Percentiles rank a stretch among this genome's conserved stretches.
Conservation (phyloP, 306 rosid genomes). For the Inga leiocalycina region DNA sequence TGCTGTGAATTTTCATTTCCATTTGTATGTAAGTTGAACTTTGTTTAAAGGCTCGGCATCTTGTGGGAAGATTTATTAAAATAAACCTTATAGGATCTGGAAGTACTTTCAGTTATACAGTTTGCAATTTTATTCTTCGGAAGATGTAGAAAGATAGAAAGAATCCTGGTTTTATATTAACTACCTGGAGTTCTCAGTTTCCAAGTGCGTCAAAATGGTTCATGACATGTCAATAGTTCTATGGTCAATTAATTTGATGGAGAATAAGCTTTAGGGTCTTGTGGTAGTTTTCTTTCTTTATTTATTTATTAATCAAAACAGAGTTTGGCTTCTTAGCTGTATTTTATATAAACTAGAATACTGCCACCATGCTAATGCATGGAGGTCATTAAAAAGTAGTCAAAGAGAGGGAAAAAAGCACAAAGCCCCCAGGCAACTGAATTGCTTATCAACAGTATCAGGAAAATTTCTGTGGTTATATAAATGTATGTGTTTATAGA, state of each 20-base stretch:
- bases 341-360: neutral
- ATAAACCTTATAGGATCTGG: conserved; percentile 8
- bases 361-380: neutral
- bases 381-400: neutral
- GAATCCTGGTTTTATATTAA: neutral
- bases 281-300: conserved; percentile 19
- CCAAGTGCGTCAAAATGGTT: neutral
- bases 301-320: neutral
- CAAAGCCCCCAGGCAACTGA: neutral
- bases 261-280: conserved; percentile 13
- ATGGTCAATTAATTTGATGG: neutral
- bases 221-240: conserved; percentile 1
- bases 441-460: neutral
- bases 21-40: neutral
- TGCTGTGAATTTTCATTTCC: conserved; percentile 1
- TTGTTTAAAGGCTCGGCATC: conserved; percentile 7
- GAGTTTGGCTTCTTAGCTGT: neutral
- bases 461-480: neutral
- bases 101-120: neutral
- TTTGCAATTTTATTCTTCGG: conserved; percentile 20
- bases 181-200: conserved; percentile 12
- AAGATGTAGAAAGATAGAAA: neutral
- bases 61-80: conserved; percentile 11
- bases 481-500: neutral
- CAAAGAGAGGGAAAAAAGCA: neutral